Evolutionary conservation across 2,329 filamentous ascomycete species (phyloP), one percentile per base, ranked within the genome.

Genomic region (Orbilia javanica): DNA sequence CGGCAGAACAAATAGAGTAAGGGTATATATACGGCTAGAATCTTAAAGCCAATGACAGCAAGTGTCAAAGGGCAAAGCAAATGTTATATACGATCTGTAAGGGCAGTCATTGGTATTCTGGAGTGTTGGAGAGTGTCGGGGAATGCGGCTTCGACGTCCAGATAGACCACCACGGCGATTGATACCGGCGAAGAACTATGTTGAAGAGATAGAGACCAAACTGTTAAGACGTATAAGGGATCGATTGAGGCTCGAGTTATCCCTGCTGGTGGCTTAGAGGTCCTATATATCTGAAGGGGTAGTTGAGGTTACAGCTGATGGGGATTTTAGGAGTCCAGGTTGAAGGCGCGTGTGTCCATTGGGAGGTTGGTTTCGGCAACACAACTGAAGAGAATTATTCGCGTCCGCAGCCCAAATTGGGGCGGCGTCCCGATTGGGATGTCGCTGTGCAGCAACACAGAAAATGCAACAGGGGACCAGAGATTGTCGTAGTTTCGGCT

Each of bases 311-410:
- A 20, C 42, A 60, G 55, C 11, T 42, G 55, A 42, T 39, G 55
- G 4, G 55, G 42, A 39, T 42, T 42, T 42, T 60, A 60, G 55
- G 55, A 60, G 53, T 25, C 7, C 31, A 36, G 52, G 36, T n/a
- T 20, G 8, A 20, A 60, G 55, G 42, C 42, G 31, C 55, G 55
- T 34, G 55, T 60, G 55, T 60, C 42, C 55, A 11, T n/a, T 4
- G 27, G 55, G 55, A 60, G 55, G 55, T 60, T 60, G 55, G 55
- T 60, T 60, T 60, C 13, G 53, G 11, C 55, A 60, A 60, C 55
- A 60, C 55, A 60, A 60, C 10, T 15, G 55, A 22, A 60, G 34
- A 60, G 55, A 60, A 60, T 60, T 57, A 36, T 36, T 60, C 55
- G 55, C 55, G 55, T 60, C 55, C 6, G 6, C 42, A 42, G 20